phyloP scores from a whole-genome alignment of 345 rosid species.

The Balakata baccata region DNA sequence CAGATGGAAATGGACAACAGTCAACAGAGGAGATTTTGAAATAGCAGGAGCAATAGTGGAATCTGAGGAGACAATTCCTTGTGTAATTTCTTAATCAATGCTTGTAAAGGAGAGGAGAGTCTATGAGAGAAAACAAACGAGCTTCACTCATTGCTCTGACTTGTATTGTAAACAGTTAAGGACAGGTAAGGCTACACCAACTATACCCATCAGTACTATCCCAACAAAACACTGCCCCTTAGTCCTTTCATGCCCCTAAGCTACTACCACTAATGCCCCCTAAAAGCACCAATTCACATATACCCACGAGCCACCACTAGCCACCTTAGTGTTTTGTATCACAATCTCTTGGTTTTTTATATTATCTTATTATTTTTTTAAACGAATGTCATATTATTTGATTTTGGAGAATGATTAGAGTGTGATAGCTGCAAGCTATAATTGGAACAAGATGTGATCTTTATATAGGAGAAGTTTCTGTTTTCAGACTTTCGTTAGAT shows the following conservation, averaged over 20 bases:
- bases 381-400: background rate
- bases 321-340: conserved; percentile 39
- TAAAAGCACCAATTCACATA: conserved; percentile 11
- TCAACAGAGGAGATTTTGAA: conserved; percentile 9
- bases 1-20: conserved; percentile 16
- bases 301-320: conserved; percentile 25
- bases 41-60: conserved; percentile 11
- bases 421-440: conserved; percentile 5
- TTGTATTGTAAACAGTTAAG: conserved; percentile 30
- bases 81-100: conserved; percentile 31
- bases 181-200: conserved; percentile 33
- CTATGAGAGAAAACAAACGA: background rate
- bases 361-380: too few species aligned
- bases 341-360: background rate
- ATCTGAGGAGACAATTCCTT: conserved; percentile 25
- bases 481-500: background rate
- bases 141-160: conserved; percentile 17
- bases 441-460: background rate
- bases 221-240: conserved; percentile 8
- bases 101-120: conserved; percentile 1
- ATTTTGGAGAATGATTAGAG: conserved; percentile 1
- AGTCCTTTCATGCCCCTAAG: conserved; percentile 22
- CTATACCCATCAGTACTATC: conserved; percentile 29
- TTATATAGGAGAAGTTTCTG: background rate
- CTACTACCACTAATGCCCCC: background rate